phyloP scores from a whole-genome alignment of 495 filamentous ascomycete species.

The Hypomontagnella submonticulosa region DNA sequence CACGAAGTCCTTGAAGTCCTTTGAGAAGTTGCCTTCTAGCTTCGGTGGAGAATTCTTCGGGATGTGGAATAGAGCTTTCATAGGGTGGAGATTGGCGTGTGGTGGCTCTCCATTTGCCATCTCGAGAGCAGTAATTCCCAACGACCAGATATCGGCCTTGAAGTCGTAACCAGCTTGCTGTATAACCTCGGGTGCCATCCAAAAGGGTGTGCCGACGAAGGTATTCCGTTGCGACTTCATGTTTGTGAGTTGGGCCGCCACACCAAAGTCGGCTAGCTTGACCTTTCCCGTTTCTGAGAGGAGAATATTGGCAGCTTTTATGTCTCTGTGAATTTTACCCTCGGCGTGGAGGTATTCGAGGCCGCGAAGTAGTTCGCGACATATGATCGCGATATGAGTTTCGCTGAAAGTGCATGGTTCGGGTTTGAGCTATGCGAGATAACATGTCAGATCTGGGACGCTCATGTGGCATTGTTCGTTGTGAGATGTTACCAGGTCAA shows the following conservation, averaged over 20 bases:
- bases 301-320: constrained; percentile 95
- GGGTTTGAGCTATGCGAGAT: constrained; percentile 80
- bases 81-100: constrained; percentile 89
- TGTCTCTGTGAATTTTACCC: constrained; percentile 96
- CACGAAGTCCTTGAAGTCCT: constrained; percentile 93
- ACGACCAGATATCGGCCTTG: constrained; percentile 97
- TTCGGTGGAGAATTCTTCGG: constrained; percentile 89
- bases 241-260: constrained; percentile 94
- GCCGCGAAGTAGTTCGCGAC: constrained; percentile 87
- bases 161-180: constrained; percentile 96
- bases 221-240: constrained; percentile 98
- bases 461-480: neutral
- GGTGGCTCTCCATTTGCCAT: constrained; percentile 93
- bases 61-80: constrained; percentile 98
- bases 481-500: constrained; percentile 76
- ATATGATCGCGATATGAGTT: constrained; percentile 93
- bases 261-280: constrained; percentile 97
- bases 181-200: constrained; percentile 99
- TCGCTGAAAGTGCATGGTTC: constrained; percentile 91
- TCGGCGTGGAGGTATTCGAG: constrained; percentile 94
- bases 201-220: constrained; percentile 98
- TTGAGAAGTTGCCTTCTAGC: constrained; percentile 88
- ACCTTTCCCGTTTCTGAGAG: constrained; percentile 89
- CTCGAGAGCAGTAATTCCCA: constrained; percentile 96
- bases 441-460: constrained; percentile 41